A percentile compares a stretch with the other conserved stretches of the same genome.
Conservation (phyloP, 441 rosid genomes). For the Populus trichocarpa region DNA sequence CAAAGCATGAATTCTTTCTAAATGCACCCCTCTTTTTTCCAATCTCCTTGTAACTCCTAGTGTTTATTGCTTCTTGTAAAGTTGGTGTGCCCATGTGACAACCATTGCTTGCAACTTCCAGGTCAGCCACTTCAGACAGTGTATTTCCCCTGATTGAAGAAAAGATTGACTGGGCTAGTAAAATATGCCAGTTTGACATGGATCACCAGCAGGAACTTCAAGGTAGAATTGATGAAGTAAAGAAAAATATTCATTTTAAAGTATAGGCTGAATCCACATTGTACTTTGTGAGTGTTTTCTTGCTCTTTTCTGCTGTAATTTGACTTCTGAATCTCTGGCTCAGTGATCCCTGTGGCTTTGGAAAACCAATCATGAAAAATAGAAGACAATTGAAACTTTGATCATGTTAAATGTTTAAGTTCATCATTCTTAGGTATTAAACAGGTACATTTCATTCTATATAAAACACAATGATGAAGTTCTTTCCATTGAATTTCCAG, state of each 20-base stretch:
- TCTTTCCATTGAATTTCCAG: neutral
- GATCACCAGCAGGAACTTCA: constrained; percentile 59
- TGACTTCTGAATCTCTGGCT: neutral
- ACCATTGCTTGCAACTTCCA: constrained; percentile 18
- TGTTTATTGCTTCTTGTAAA: neutral
- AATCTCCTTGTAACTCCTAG: neutral
- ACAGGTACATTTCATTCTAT: neutral
- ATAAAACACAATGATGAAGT: neutral
- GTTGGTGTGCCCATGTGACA: neutral
- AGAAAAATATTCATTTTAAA: constrained; percentile 34
- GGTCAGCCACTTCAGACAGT: constrained; percentile 72
- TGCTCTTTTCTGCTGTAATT: neutral
- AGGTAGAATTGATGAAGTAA: constrained; percentile 54
- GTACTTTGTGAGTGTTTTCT: neutral
- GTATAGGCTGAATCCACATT: neutral
- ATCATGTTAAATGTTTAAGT: neutral
- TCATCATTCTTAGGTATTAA: neutral
- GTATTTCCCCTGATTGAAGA: constrained; percentile 71
- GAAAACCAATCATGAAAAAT: neutral
- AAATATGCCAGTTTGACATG: constrained; percentile 61
- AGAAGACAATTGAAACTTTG: neutral
- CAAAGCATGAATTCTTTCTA: neutral
- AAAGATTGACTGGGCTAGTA: constrained; percentile 81
- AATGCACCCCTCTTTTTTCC: too few relatives aligned
- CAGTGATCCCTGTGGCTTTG: neutral